These are phyloP conservation scores for Coniochaeta sp. DNA, from an alignment of 2,329 filamentous ascomycete species.

Conservation along the genomic window DNA sequence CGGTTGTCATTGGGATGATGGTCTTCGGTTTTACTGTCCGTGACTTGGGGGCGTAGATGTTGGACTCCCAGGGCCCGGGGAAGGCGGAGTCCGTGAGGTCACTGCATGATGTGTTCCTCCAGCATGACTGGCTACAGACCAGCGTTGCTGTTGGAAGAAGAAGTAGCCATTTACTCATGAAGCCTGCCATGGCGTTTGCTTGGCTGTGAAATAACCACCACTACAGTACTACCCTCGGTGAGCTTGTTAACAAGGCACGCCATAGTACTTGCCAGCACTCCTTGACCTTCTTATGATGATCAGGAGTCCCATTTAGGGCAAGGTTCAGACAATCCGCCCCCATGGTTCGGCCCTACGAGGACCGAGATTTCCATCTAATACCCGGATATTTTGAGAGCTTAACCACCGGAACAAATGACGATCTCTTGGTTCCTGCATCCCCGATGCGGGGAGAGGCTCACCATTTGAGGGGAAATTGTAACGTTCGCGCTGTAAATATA, in stretches of 20 bases:
- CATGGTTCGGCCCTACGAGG: background rate
- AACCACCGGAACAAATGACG: background rate
- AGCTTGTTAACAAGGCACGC: background rate
- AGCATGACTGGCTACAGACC: constrained; percentile 31
- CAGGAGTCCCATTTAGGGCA: background rate
- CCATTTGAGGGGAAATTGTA: background rate
- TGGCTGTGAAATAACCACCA: background rate
- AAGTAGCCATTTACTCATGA: background rate
- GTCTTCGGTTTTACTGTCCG: constrained; percentile 38
- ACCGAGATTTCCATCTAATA: background rate
- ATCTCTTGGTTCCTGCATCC: background rate
- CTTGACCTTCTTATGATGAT: background rate
- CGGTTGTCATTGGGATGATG: constrained; percentile 28
- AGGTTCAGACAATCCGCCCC: background rate
- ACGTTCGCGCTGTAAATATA: background rate
- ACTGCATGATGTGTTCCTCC: constrained; percentile 46
- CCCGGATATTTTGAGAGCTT: background rate
- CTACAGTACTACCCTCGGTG: background rate
- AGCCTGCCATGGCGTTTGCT: background rate
- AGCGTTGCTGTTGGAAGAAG: background rate
- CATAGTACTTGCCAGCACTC: background rate
- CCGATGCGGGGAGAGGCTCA: background rate
- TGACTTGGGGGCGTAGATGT: constrained; percentile 47
- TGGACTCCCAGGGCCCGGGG: constrained; percentile 47
- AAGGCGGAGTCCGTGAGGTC: constrained; percentile 42